Conservation (phyloP, 352 stramenopile genomes). For the Elongisporangium undulatum region DNA sequence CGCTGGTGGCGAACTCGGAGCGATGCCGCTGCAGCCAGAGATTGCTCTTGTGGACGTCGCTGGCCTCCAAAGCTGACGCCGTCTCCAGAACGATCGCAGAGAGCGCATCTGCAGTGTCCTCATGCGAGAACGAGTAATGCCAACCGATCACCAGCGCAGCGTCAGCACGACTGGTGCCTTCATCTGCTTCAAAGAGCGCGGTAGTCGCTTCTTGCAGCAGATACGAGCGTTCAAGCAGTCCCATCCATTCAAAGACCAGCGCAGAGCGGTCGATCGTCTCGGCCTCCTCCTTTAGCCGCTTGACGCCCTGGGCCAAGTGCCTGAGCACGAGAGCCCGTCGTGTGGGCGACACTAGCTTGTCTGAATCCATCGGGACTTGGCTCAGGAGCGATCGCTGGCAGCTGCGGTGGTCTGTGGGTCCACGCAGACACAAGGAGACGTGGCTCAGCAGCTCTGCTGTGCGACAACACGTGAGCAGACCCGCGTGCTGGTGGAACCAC, state of each 20-base stretch:
- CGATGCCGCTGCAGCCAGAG: conserved; percentile 43
- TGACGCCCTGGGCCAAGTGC: conserved; percentile 1
- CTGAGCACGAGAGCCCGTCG: conserved; percentile 3
- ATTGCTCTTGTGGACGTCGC: conserved; percentile 13
- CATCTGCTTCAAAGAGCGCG: conserved; percentile 8
- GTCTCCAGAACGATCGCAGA: conserved; percentile 14
- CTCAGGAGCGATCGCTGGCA: conserved; percentile 3
- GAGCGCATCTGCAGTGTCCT: conserved; percentile 13
- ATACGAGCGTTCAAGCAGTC: conserved; percentile 18
- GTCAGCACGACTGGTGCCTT: background rate
- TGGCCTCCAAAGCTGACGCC: conserved; percentile 12
- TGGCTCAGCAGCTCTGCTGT: conserved; percentile 28
- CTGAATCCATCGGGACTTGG: background rate
- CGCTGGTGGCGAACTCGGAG: conserved; percentile 21
- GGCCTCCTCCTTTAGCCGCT: background rate
- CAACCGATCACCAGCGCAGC: conserved; percentile 33
- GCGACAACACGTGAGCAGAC: conserved; percentile 27
- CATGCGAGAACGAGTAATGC: conserved; percentile 30
- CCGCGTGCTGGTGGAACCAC: conserved; percentile 24
- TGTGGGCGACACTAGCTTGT: conserved; percentile 10
- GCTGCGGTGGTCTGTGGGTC: background rate
- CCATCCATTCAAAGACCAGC: conserved; percentile 21
- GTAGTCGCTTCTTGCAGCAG: conserved; percentile 24
- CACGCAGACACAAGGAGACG: conserved; percentile 12
- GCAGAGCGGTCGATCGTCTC: background rate